A percentile compares a stretch with the other conserved stretches of the same genome.
phyloP scores from a whole-genome alignment of 306 rosid genomes.

The Prunus fruticosa region DNA sequence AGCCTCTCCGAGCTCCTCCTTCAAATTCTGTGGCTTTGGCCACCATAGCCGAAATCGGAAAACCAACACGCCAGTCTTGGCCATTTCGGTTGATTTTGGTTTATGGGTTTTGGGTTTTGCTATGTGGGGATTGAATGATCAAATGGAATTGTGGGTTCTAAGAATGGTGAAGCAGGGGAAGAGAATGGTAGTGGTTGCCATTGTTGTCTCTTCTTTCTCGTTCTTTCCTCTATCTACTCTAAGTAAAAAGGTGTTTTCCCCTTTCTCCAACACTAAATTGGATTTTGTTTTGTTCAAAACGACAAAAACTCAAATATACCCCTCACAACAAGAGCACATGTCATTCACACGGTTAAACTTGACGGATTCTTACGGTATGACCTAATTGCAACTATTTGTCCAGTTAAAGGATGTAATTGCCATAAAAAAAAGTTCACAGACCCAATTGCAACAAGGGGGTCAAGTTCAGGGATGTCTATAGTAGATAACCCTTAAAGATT shows the following conservation, averaged over 20 bases:
- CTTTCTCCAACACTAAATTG: too few relatives aligned
- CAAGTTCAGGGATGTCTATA: too few relatives aligned
- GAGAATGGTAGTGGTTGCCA: slow-evolving; percentile 24
- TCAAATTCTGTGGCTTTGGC: slow-evolving; percentile 63
- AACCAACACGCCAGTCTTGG: slow-evolving; percentile 62
- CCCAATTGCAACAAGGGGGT: too few relatives aligned
- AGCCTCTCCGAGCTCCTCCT: slow-evolving; percentile 71
- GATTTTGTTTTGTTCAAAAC: too few relatives aligned
- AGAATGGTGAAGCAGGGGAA: slow-evolving; percentile 38
- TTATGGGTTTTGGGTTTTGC: background rate
- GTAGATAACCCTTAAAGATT: too few relatives aligned
- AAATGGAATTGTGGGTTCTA: slow-evolving; percentile 9
- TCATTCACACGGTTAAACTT: too few relatives aligned
- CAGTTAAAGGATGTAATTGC: too few relatives aligned
- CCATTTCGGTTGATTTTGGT: slow-evolving; percentile 37
- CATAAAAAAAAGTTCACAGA: too few relatives aligned
- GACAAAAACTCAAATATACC: too few relatives aligned
- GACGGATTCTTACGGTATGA: too few relatives aligned
- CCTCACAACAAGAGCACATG: too few relatives aligned
- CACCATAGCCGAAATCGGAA: slow-evolving; percentile 50
- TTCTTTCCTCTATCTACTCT: background rate
- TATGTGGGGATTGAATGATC: background rate
- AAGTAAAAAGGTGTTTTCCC: background rate
- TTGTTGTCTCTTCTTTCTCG: slow-evolving; percentile 15
- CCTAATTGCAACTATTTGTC: too few relatives aligned